Evolutionary conservation across 2,329 filamentous ascomycete species (phyloP).

Genomic region (Cercospora nicotianae): DNA sequence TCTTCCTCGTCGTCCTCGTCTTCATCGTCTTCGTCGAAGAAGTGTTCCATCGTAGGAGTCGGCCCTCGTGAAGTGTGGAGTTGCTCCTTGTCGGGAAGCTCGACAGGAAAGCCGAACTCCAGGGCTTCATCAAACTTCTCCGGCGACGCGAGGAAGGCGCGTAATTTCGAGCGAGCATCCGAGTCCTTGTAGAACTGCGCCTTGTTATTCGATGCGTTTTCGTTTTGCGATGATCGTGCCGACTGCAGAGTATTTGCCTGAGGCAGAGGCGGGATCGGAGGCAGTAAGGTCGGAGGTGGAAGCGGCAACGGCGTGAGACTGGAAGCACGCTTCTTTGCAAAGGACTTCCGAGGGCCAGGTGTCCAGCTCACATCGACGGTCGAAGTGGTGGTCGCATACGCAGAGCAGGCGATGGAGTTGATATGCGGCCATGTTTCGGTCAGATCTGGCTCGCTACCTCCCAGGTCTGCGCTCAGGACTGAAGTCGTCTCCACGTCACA

Average conservation of each 20-base stretch:
- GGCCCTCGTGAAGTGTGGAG: neutral
- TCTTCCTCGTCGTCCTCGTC: neutral
- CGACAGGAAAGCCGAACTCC: slow-evolving; percentile 79
- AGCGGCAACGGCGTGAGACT: slow-evolving; percentile 33
- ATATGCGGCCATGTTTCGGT: neutral
- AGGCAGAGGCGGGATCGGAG: slow-evolving; percentile 29
- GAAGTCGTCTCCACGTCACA: slow-evolving; percentile 20
- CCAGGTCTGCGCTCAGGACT: slow-evolving; percentile 18
- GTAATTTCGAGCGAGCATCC: slow-evolving; percentile 80
- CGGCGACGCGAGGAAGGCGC: slow-evolving; percentile 81
- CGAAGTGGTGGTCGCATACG: neutral
- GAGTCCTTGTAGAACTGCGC: slow-evolving; percentile 80
- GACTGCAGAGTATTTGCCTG: slow-evolving; percentile 14
- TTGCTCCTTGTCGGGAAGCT: slow-evolving; percentile 4
- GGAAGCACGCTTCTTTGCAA: slow-evolving; percentile 27
- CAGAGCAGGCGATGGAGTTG: slow-evolving; percentile 1
- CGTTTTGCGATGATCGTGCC: slow-evolving; percentile 7
- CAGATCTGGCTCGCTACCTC: slow-evolving; percentile 12
- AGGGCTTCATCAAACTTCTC: slow-evolving; percentile 96
- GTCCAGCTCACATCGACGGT: slow-evolving; percentile 1
- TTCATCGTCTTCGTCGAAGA: neutral
- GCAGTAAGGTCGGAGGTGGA: slow-evolving; percentile 34
- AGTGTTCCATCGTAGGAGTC: neutral
- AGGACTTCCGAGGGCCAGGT: slow-evolving; percentile 16
- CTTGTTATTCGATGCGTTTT: neutral